Conservation (phyloP, 805 yeast genomes). For the Suhomyces emberorum region DNA sequence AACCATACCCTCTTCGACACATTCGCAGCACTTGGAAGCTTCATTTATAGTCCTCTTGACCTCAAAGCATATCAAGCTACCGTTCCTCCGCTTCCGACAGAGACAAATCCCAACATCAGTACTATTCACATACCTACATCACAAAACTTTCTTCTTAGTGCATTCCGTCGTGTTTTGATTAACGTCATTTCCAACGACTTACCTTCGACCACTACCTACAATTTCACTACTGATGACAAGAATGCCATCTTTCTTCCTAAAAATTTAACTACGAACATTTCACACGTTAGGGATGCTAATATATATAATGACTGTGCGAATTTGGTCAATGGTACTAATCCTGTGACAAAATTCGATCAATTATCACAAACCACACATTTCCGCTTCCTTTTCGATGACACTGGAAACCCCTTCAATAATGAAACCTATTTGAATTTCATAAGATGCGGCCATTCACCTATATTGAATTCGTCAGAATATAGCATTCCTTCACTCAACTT, state of each 20-base stretch:
- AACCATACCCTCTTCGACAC: slow-evolving; percentile 29
- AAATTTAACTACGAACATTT: slow-evolving; percentile 1
- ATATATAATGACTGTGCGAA: slow-evolving; percentile 1
- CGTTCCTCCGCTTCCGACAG: background rate
- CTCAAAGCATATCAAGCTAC: slow-evolving; percentile 10
- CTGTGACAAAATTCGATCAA: slow-evolving; percentile 8
- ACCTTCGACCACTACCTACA: slow-evolving; percentile 18
- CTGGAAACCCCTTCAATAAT: slow-evolving; percentile 34
- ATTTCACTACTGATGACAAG: slow-evolving; percentile 20
- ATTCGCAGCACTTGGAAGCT: slow-evolving; percentile 15
- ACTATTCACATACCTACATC: slow-evolving; percentile 24
- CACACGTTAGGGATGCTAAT: slow-evolving; percentile 2
- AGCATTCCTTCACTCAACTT: slow-evolving; percentile 3
- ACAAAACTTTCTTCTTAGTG: slow-evolving; percentile 21
- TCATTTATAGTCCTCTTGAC: slow-evolving; percentile 27
- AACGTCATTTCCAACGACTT: slow-evolving; percentile 22
- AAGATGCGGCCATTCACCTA: slow-evolving; percentile 64
- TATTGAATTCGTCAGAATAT: slow-evolving; percentile 42
- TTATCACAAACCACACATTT: slow-evolving; percentile 20
- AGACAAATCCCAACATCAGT: slow-evolving; percentile 13
- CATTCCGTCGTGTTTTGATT: slow-evolving; percentile 27
- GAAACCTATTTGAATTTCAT: slow-evolving; percentile 37
- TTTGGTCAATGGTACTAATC: background rate
- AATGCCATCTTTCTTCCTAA: slow-evolving; percentile 13
- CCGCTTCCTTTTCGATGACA: slow-evolving; percentile 33